phyloP scores from a whole-genome alignment of 73 alveolate genomes.

The Diophrys appendiculata region DNA sequence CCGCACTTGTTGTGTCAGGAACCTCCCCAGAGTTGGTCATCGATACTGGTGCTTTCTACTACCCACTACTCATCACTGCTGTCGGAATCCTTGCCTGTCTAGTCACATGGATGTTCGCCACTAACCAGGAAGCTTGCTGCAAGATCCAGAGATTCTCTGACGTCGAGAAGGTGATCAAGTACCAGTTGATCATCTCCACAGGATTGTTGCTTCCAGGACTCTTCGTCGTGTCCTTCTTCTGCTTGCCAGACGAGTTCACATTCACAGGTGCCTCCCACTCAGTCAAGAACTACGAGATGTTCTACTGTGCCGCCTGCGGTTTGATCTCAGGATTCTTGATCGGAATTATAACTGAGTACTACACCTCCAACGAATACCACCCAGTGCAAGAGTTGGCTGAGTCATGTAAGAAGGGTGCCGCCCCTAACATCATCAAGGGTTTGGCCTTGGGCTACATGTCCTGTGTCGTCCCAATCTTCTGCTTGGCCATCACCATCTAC shows the following conservation, averaged over 20 bases:
- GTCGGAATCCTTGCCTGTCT: conserved; percentile 51
- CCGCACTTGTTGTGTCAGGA: conserved; percentile 89
- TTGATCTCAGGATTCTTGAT: conserved; percentile 74
- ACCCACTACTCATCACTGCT: conserved; percentile 80
- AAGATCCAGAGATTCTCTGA: conserved; percentile 54
- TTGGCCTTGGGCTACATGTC: conserved; percentile 78
- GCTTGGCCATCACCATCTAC: conserved; percentile 72
- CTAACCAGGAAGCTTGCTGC: conserved; percentile 56
- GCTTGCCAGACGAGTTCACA: conserved; percentile 57
- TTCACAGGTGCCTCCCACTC: conserved; percentile 49
- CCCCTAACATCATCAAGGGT: conserved; percentile 76
- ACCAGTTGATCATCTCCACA: conserved; percentile 69
- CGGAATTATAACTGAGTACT: conserved; percentile 75
- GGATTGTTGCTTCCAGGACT: conserved; percentile 6
- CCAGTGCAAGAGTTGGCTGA: conserved; percentile 74
- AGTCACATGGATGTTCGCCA: conserved; percentile 55
- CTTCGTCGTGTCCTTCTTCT: conserved; percentile 3
- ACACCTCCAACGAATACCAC: conserved; percentile 71
- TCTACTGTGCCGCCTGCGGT: conserved; percentile 66
- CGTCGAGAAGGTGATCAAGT: conserved; percentile 62
- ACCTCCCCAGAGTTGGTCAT: conserved; percentile 55
- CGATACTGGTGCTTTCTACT: conserved; percentile 60
- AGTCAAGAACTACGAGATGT: conserved; percentile 59
- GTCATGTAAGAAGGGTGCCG: conserved; percentile 78
- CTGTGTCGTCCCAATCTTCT: conserved; percentile 67